These are phyloP conservation scores for Colletotrichum graminicola DNA, from an alignment of 2,329 filamentous ascomycete species.

Conservation along the genomic window DNA sequence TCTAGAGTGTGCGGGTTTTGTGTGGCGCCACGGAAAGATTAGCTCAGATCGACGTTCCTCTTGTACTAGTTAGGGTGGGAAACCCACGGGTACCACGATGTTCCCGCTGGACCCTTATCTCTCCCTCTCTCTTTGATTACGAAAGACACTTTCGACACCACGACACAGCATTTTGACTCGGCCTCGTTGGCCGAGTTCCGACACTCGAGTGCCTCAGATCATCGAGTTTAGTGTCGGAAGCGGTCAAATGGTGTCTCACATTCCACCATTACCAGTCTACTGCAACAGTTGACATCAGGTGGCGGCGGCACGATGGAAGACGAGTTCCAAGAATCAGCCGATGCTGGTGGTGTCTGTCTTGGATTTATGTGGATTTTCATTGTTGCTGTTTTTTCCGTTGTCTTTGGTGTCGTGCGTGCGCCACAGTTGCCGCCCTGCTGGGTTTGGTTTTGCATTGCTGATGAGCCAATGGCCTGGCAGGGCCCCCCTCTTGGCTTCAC, in stretches of 20 bases:
- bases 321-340: conserved; percentile 6
- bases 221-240: background rate
- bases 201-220: background rate
- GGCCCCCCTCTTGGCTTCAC: conserved; percentile 21
- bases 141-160: conserved; percentile 31
- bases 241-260: background rate
- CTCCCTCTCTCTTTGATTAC: conserved; percentile 18
- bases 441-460: conserved; percentile 8
- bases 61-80: conserved; percentile 4
- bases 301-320: conserved; percentile 20
- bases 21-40: conserved; percentile 34
- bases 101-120: conserved; percentile 28
- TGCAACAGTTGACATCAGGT: conserved; percentile 35
- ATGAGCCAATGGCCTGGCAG: conserved; percentile 2
- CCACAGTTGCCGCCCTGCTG: conserved; percentile 7
- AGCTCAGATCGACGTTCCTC: conserved; percentile 34
- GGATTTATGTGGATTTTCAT: background rate
- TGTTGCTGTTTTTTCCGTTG: background rate
- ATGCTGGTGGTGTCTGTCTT: background rate
- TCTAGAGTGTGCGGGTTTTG: conserved; percentile 24
- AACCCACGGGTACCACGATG: no score
- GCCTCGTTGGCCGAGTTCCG: background rate
- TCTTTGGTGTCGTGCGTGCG: conserved; percentile 7
- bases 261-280: conserved; percentile 19
- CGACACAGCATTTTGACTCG: background rate